Percentiles rank a stretch among this genome's conserved stretches.
Evolutionary conservation across 305 asterid genomes (phyloP).

Genomic region (Ajuga reptans): DNA sequence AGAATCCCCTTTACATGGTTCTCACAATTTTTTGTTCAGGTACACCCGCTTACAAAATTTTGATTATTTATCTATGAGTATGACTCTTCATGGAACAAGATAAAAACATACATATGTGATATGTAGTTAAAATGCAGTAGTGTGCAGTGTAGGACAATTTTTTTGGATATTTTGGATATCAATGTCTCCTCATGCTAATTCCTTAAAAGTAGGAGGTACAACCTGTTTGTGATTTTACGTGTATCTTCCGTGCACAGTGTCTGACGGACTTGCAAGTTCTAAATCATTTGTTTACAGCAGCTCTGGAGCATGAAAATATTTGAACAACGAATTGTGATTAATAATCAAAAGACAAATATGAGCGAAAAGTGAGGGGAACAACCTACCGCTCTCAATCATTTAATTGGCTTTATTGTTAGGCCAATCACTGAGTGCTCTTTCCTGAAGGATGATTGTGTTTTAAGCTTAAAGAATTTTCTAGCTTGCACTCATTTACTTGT

Average conservation of each 20-base stretch:
- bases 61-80: neutral
- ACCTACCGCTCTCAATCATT: neutral
- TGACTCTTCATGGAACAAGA: neutral
- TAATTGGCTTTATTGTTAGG: neutral
- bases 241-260: neutral
- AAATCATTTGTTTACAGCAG: neutral
- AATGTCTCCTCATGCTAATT: neutral
- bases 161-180: neutral
- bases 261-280: neutral
- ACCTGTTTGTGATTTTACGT: too few species aligned
- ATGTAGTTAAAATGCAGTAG: neutral
- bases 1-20: neutral
- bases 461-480: neutral
- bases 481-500: neutral
- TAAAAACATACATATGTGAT: neutral
- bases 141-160: neutral
- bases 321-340: slow-evolving; percentile 5
- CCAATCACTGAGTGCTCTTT: neutral
- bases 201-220: neutral
- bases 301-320: neutral
- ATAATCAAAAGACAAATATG: neutral
- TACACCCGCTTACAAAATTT: neutral
- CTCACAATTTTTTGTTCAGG: neutral
- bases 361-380: neutral
- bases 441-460: slow-evolving; percentile 5